Conservation (phyloP, 2,329 filamentous ascomycete species). For the Alternaria solani region DNA sequence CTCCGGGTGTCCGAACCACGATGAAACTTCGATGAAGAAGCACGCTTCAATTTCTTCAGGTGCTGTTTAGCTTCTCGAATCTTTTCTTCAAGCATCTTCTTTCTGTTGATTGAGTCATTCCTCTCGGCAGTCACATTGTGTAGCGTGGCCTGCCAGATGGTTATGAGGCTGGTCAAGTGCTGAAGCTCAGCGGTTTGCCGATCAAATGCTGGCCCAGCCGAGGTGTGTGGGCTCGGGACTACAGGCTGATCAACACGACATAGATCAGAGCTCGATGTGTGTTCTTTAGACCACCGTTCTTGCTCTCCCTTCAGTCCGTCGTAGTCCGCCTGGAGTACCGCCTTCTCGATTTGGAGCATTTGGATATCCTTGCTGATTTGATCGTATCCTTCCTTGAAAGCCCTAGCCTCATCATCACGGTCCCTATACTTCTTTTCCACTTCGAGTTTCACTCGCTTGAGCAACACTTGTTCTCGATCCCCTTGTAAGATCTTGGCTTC, state of each 20-base stretch:
- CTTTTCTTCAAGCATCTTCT: background rate
- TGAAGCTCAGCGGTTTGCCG: background rate
- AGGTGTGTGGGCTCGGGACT: too few relatives aligned
- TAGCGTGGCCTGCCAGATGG: background rate
- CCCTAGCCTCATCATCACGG: background rate
- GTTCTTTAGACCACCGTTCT: background rate
- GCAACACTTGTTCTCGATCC: background rate
- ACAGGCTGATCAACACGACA: background rate
- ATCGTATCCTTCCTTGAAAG: constrained; percentile 1
- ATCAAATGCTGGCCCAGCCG: background rate
- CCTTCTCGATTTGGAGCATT: background rate
- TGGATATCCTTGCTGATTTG: background rate
- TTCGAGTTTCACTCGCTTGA: background rate
- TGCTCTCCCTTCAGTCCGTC: background rate
- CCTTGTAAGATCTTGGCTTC: background rate
- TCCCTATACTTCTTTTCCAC: background rate
- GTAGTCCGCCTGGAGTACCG: background rate
- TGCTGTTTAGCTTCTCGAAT: background rate
- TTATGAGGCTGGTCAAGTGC: background rate
- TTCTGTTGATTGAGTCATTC: background rate
- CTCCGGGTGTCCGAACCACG: background rate
- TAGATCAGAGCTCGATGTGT: too few relatives aligned
- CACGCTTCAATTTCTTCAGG: background rate
- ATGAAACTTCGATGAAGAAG: background rate
- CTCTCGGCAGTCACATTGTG: background rate